These are phyloP conservation scores for Lactarius pseudohatsudake DNA, from an alignment of 768 basidiomycete species.

Conservation along the genomic window DNA sequence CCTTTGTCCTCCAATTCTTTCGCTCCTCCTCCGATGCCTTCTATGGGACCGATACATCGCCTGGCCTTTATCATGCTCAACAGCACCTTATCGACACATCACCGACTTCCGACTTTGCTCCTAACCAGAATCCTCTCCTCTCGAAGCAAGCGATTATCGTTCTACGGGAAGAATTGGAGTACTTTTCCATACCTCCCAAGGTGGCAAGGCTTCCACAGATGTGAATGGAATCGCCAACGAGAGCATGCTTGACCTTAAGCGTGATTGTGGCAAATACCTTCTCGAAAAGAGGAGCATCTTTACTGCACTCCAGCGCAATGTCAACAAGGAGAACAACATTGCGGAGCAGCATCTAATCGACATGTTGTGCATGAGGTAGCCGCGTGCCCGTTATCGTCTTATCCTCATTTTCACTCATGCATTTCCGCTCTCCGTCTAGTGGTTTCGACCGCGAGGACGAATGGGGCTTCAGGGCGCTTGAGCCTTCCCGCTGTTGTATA, in stretches of 20 bases:
- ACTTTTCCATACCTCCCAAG: conserved; percentile 91
- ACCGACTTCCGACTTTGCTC: conserved; percentile 56
- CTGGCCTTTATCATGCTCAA: conserved; percentile 76
- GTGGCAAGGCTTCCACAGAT: conserved; percentile 62
- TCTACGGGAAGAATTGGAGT: conserved; percentile 95
- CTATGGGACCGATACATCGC: conserved; percentile 77
- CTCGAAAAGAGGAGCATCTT: conserved; percentile 92
- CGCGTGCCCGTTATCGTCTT: conserved; percentile 29
- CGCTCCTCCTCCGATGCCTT: conserved; percentile 82
- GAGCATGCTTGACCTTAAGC: conserved; percentile 75
- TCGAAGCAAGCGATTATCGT: conserved; percentile 98
- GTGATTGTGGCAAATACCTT: conserved; percentile 81
- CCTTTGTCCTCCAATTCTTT: conserved; percentile 93
- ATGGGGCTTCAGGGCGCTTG: conserved; percentile 96
- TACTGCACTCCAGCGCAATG: conserved; percentile 96
- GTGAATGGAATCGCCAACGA: conserved; percentile 79
- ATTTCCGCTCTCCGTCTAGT: conserved; percentile 41
- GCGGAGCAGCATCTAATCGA: conserved; percentile 99
- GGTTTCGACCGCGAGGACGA: conserved; percentile 97
- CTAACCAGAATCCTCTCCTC: conserved; percentile 84
- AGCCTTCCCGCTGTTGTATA: conserved; percentile 95
- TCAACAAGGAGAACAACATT: conserved; percentile 98
- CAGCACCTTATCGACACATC: conserved; percentile 73
- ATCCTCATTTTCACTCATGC: conserved; percentile 11
- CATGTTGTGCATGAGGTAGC: conserved; percentile 99